A percentile compares a stretch with the other conserved stretches of the same genome.
These are phyloP conservation scores for Apiospora rasikravindrae DNA, from an alignment of 2,329 filamentous ascomycete genomes.

Conservation along the genomic window DNA sequence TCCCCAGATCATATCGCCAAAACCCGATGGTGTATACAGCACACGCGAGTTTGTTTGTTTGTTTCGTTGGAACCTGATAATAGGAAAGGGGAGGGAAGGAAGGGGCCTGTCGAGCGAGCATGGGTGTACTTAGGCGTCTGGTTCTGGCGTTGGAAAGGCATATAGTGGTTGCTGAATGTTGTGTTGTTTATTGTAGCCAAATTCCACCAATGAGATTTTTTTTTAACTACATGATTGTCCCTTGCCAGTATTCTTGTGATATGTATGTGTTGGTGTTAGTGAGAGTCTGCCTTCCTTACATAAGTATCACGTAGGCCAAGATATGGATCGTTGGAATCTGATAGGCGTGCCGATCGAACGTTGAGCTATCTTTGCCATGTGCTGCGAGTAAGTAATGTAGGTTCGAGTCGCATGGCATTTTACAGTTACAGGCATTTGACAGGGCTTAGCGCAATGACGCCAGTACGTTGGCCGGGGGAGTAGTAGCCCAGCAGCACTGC, in stretches of 20 bases:
- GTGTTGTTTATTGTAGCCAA: conserved; percentile 10
- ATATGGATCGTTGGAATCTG: background rate
- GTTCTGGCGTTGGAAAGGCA: conserved; percentile 10
- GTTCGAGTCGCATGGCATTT: background rate
- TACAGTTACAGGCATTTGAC: background rate
- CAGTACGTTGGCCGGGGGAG: background rate
- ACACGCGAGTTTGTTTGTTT: background rate
- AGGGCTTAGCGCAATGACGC: conserved; percentile 9
- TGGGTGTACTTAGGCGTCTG: conserved; percentile 13
- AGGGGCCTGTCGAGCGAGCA: background rate
- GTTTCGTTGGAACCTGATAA: conserved; percentile 7
- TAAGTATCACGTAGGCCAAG: background rate
- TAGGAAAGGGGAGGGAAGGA: background rate
- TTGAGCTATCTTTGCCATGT: background rate
- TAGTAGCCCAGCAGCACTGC: background rate
- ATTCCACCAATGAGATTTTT: background rate
- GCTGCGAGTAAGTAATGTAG: background rate
- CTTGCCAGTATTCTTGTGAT: background rate
- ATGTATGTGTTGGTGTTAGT: background rate
- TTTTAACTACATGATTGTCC: background rate
- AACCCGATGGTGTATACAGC: background rate
- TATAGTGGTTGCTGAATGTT: conserved; percentile 17
- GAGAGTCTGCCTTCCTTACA: background rate
- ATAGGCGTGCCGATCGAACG: background rate
- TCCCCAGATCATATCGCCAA: background rate